Conservation (phyloP, 176 grass and related monocot genomes). For the Chrysopogon serrulatus region DNA sequence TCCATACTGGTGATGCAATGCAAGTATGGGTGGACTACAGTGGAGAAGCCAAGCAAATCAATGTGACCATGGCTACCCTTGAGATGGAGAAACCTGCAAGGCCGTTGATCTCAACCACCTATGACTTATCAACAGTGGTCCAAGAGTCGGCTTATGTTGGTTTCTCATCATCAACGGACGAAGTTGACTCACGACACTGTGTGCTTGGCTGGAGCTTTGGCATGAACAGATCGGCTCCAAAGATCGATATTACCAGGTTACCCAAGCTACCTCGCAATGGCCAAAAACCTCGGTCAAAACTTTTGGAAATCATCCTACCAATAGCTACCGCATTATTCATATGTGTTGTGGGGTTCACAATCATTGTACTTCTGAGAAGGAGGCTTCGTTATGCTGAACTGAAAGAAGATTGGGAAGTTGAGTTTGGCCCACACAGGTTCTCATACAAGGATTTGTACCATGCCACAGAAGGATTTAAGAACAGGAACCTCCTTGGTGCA, state of each 20-base stretch:
- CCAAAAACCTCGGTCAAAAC: background rate
- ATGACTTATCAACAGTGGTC: too few species aligned
- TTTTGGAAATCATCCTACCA: background rate
- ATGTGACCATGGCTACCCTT: too few species aligned
- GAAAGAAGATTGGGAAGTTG: slow-evolving; percentile 17
- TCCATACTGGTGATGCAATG: background rate
- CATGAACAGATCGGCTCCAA: background rate
- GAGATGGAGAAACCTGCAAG: too few species aligned
- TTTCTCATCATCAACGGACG: too few species aligned
- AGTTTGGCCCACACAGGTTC: background rate
- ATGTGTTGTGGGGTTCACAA: background rate
- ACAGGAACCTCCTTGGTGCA: background rate
- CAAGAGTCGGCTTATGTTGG: too few species aligned
- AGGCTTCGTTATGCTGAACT: too few species aligned
- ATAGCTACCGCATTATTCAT: background rate
- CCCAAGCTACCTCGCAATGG: background rate
- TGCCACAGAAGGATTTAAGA: background rate
- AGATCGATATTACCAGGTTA: background rate
- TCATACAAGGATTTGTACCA: background rate
- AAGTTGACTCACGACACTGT: background rate
- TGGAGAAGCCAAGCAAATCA: background rate
- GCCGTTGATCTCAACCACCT: too few species aligned
- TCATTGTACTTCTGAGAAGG: background rate
- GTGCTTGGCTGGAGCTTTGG: slow-evolving; percentile 38
- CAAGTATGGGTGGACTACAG: slow-evolving; percentile 39